Evolutionary conservation across 768 basidiomycete species (phyloP).

Genomic region (Exidia glandulosa): DNA sequence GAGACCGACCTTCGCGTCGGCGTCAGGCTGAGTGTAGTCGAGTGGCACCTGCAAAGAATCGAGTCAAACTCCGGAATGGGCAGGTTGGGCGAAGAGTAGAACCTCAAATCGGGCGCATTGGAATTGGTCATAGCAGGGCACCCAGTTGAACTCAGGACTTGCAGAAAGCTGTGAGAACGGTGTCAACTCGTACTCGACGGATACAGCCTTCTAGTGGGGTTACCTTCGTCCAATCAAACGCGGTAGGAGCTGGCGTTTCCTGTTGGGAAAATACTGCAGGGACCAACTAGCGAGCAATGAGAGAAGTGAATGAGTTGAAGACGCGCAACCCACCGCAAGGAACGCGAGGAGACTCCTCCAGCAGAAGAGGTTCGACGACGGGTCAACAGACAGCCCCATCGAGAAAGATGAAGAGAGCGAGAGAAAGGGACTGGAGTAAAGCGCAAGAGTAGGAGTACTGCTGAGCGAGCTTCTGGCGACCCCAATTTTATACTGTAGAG

Average conservation of each 20-base stretch:
- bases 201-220: background rate
- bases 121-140: constrained; percentile 11
- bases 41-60: constrained; percentile 28
- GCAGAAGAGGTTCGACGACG: background rate
- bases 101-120: constrained; percentile 26
- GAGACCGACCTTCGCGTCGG: constrained; percentile 26
- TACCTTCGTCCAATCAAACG: constrained; percentile 1
- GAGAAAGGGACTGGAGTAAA: background rate
- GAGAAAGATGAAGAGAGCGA: background rate
- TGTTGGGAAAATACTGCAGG: too few relatives aligned
- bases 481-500: too few relatives aligned
- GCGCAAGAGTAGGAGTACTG: background rate
- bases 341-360: background rate
- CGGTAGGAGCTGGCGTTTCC: too few relatives aligned
- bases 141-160: constrained; percentile 17
- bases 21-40: constrained; percentile 30
- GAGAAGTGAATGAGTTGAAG: background rate
- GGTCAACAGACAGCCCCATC: background rate
- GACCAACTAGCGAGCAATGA: too few relatives aligned
- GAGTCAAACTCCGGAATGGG: background rate
- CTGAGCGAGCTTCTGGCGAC: background rate
- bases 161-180: constrained; percentile 9
- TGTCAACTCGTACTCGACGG: background rate
- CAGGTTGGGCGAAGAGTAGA: background rate
- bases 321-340: background rate